A percentile compares a stretch with the other conserved stretches of the same genome.
Evolutionary conservation across 1,284 basidiomycete genomes (phyloP).

Genomic region (Moesziomyces sp.): DNA sequence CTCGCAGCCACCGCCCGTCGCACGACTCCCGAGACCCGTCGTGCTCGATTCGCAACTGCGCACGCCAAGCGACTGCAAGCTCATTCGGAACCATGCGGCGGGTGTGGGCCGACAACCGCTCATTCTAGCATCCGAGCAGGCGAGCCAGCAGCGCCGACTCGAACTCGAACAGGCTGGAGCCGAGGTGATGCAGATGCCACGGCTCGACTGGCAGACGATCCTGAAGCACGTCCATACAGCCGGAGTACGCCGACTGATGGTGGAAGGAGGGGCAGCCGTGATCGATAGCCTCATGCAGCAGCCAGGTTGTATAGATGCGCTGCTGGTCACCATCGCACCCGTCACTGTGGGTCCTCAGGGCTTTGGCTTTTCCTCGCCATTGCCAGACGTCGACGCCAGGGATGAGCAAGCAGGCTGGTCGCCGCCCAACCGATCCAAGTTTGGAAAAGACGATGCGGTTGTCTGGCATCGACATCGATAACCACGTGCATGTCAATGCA

Average conservation of each 20-base stretch:
- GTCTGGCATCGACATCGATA: slow-evolving; percentile 23
- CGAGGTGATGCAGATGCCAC: slow-evolving; percentile 58
- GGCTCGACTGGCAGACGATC: slow-evolving; percentile 35
- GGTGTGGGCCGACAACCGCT: slow-evolving; percentile 79
- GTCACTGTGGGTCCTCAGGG: slow-evolving; percentile 17
- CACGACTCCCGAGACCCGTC: slow-evolving; percentile 78
- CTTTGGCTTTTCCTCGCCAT: slow-evolving; percentile 18
- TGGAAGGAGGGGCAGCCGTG: slow-evolving; percentile 89
- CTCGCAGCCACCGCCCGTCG: slow-evolving; percentile 38
- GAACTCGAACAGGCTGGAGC: slow-evolving; percentile 68
- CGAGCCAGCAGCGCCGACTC: slow-evolving; percentile 35
- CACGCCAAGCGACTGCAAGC: slow-evolving; percentile 77
- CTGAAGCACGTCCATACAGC: slow-evolving; percentile 39
- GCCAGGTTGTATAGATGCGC: slow-evolving; percentile 26
- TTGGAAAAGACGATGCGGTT: slow-evolving; percentile 34
- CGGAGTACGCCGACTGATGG: slow-evolving; percentile 83
- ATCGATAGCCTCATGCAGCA: slow-evolving; percentile 76
- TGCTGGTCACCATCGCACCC: slow-evolving; percentile 43
- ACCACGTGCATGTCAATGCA: too few species aligned
- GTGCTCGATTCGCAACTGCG: slow-evolving; percentile 83
- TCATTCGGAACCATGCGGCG: slow-evolving; percentile 76
- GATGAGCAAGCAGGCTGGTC: slow-evolving; percentile 7
- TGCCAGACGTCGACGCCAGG: slow-evolving; percentile 8
- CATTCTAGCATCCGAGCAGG: slow-evolving; percentile 72
- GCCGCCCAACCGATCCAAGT: slow-evolving; percentile 1